Percentiles rank a stretch among this genome's conserved stretches.
These are phyloP conservation scores for Entomortierella parvispora DNA, from an alignment of 192 early-diverging fungal species.

Conservation along the genomic window DNA sequence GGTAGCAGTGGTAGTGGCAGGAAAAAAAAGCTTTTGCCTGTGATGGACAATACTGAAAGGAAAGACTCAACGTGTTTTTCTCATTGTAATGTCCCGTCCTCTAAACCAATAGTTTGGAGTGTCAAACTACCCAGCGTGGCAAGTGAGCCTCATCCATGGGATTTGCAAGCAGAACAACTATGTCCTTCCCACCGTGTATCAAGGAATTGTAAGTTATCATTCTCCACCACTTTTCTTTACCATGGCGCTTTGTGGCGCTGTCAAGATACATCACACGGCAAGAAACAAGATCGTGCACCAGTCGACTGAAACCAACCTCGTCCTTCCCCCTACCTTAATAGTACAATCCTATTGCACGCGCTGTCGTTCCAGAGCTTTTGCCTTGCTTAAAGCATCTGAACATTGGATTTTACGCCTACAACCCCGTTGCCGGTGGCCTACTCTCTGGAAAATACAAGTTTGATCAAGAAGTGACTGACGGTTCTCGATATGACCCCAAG, in stretches of 20 bases:
- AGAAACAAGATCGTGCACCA: too few species aligned
- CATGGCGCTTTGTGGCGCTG: too few species aligned
- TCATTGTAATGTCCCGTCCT: too few species aligned
- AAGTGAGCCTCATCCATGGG: constrained; percentile 23
- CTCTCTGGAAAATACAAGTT: constrained; percentile 28
- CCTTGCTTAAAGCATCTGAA: constrained; percentile 63
- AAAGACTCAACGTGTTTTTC: too few species aligned
- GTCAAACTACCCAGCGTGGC: constrained; percentile 33
- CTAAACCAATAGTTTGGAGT: constrained; percentile 40
- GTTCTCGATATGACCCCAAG: constrained; percentile 16
- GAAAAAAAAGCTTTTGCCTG: too few species aligned
- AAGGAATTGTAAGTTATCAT: constrained; percentile 2
- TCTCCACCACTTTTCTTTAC: constrained; percentile 6
- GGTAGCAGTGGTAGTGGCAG: too few species aligned
- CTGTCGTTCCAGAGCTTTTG: constrained; percentile 56
- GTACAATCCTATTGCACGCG: constrained; percentile 41
- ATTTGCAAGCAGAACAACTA: constrained; percentile 37
- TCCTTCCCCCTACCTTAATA: too few species aligned
- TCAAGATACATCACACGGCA: too few species aligned
- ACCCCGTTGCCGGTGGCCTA: constrained; percentile 55
- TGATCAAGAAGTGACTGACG: constrained; percentile 2
- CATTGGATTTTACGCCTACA: constrained; percentile 71
- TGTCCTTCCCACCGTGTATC: constrained; percentile 43
- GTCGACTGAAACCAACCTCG: too few species aligned
- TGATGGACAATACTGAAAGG: too few species aligned